Evolutionary conservation across 2,329 filamentous ascomycete genomes (phyloP).

Genomic region (Nothophaeocryptopus gaeumannii): DNA sequence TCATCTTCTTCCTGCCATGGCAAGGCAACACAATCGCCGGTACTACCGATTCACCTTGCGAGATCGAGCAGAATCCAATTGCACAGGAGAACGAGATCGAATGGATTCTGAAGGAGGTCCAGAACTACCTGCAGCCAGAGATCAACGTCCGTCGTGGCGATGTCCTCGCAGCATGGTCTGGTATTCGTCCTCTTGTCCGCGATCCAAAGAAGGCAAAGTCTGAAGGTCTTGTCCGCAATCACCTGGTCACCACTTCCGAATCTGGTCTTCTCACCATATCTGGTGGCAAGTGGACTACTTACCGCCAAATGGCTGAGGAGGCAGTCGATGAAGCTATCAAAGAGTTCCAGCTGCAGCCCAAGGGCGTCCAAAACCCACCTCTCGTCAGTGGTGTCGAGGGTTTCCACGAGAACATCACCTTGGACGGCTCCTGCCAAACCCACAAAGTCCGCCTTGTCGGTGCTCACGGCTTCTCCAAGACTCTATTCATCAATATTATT

Average conservation of each 20-base stretch:
- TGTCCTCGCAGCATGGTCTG: constrained; percentile 86
- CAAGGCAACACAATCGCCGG: constrained; percentile 90
- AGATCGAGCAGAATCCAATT: constrained; percentile 69
- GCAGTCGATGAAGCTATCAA: constrained; percentile 77
- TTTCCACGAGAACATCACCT: constrained; percentile 66
- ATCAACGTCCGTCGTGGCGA: constrained; percentile 82
- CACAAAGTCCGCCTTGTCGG: constrained; percentile 78
- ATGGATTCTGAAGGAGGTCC: constrained; percentile 83
- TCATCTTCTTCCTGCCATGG: constrained; percentile 93
- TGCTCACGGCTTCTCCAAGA: constrained; percentile 83
- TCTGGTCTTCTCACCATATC: constrained; percentile 81
- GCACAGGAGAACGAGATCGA: constrained; percentile 81
- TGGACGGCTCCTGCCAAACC: constrained; percentile 77
- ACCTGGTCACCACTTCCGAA: constrained; percentile 74
- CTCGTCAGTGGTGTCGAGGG: constrained; percentile 67
- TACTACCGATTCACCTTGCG: constrained; percentile 76
- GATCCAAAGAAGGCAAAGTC: constrained; percentile 84
- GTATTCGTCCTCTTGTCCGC: constrained; percentile 80
- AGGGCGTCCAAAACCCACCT: constrained; percentile 54
- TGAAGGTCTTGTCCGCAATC: constrained; percentile 82
- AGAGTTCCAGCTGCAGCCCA: constrained; percentile 62
- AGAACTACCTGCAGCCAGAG: constrained; percentile 76
- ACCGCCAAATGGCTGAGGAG: constrained; percentile 89
- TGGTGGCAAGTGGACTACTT: constrained; percentile 90
- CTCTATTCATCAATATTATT: constrained; percentile 91